Base-by-base conservation (phyloP, 441 rosid species). In the Croton setiger region DNA sequence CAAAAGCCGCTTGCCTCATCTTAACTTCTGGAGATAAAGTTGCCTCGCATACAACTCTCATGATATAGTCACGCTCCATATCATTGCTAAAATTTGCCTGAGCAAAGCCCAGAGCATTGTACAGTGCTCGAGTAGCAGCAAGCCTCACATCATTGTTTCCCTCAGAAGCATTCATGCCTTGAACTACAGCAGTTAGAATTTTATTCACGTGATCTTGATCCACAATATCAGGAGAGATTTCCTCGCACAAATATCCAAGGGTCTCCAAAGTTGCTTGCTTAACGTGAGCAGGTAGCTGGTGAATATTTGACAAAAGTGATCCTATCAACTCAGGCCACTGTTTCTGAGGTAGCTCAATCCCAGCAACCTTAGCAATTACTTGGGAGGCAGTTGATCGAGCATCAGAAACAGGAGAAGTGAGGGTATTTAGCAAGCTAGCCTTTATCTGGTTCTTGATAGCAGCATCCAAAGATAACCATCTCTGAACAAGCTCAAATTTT, bases 241-340 rank as follows among this genome's bases (percentile, higher is more conserved):
- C 89, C 77, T 85, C 89, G 31, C 89, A 85, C 35, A 85, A 62
- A 69, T 77, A 83, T 53, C 89, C 87, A 49, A 85, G 86, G 70
- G 87, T 85, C 68, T 83, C 89, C 44, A 85, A 62, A 0, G 87
- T 83, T 9, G 89, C 86, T 66, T 85, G 87, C 77, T 85, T 85
- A 44, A 79, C 77, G 72, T 75, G 83, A 65, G 70, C 69, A 15
- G 85, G 83, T 27, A 76, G 71, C 67, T 82, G 86, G 64, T 82
- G 83, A 71, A 85, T 72, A 54, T 75, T 82, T 6, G 78, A 74
- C 17, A 85, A 62, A 58, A 85, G 82, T 0, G 74, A 75, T 64
- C 76, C 83, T 64, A 85, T 67, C 53, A 82, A 76, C 75, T 82
- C 88, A 33, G 88, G 86, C 88, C 88, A 85, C 18, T 82, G 86